A percentile compares a stretch with the other conserved stretches of the same genome.
Evolutionary conservation across 352 stramenopile genomes (phyloP).

Genomic region (Proteromonas lacertae): DNA sequence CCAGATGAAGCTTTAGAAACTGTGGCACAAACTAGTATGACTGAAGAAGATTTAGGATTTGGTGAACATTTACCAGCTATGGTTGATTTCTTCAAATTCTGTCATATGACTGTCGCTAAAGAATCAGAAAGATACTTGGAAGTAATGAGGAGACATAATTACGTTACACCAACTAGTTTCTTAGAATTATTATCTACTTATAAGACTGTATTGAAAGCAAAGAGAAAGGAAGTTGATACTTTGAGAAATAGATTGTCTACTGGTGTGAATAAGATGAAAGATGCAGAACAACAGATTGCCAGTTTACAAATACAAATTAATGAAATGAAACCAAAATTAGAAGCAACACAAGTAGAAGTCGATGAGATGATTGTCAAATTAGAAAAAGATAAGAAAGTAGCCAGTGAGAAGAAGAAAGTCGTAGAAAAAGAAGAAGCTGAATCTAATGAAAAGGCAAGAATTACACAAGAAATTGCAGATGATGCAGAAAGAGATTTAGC

Average conservation of each 20-base stretch:
- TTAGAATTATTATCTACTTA: slow-evolving; percentile 61
- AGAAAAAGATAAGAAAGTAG: slow-evolving; percentile 47
- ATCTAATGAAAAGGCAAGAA: slow-evolving; percentile 46
- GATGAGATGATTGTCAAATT: slow-evolving; percentile 69
- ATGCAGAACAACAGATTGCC: slow-evolving; percentile 50
- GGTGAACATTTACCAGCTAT: slow-evolving; percentile 20
- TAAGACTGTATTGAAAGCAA: slow-evolving; percentile 40
- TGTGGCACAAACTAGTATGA: slow-evolving; percentile 48
- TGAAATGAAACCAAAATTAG: slow-evolving; percentile 48
- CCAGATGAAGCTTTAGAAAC: slow-evolving; percentile 49
- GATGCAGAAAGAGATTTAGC: slow-evolving; percentile 57
- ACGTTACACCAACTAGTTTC: slow-evolving; percentile 66
- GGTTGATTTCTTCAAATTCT: slow-evolving; percentile 40
- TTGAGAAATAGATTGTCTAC: slow-evolving; percentile 31
- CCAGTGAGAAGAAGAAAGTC: slow-evolving; percentile 45
- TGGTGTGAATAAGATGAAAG: slow-evolving; percentile 58
- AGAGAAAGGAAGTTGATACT: slow-evolving; percentile 48
- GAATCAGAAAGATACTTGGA: slow-evolving; percentile 36
- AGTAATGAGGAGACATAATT: slow-evolving; percentile 45
- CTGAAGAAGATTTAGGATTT: slow-evolving; percentile 26
- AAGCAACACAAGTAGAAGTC: slow-evolving; percentile 54
- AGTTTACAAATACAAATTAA: slow-evolving; percentile 55
- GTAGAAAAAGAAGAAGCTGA: slow-evolving; percentile 41
- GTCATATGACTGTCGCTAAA: slow-evolving; percentile 49
- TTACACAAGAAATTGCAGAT: slow-evolving; percentile 56